phyloP scores from a whole-genome alignment of 2,329 filamentous ascomycete species.

The Venturia oleaginea region DNA sequence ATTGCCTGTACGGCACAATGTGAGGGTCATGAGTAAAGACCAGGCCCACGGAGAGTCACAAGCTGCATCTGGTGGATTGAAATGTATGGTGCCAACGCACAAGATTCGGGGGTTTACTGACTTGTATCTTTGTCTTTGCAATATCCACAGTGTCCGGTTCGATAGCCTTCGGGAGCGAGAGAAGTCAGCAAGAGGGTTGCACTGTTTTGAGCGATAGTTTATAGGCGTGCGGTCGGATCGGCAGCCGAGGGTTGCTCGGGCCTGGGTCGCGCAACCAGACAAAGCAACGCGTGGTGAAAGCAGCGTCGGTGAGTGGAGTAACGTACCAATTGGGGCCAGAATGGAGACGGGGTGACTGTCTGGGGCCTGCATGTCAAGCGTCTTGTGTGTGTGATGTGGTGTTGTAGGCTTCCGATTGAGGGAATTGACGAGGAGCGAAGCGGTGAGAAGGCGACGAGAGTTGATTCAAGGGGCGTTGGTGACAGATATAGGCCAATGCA shows the following conservation, averaged over 20 bases:
- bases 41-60: slow-evolving; percentile 13
- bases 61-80: too few species aligned
- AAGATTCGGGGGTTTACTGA: slow-evolving; percentile 38
- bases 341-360: slow-evolving; percentile 15
- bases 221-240: background rate
- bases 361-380: slow-evolving; percentile 9
- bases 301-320: slow-evolving; percentile 29
- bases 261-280: slow-evolving; percentile 23
- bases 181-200: background rate
- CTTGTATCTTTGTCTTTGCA: slow-evolving; percentile 39
- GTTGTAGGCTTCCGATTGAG: too few species aligned
- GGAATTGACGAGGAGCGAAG: background rate
- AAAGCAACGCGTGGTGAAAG: slow-evolving; percentile 28
- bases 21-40: background rate
- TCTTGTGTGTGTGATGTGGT: background rate
- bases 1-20: background rate
- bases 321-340: slow-evolving; percentile 32
- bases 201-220: background rate
- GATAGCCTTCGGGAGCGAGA: slow-evolving; percentile 32
- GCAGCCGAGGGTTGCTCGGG: slow-evolving; percentile 10
- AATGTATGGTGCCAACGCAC: slow-evolving; percentile 30
- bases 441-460: background rate
- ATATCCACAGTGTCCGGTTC: slow-evolving; percentile 41
- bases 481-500: background rate
- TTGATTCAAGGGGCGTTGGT: background rate